Evolutionary conservation across 257 asterid genomes (phyloP).

Genomic region (Ligustrum vulgare): DNA sequence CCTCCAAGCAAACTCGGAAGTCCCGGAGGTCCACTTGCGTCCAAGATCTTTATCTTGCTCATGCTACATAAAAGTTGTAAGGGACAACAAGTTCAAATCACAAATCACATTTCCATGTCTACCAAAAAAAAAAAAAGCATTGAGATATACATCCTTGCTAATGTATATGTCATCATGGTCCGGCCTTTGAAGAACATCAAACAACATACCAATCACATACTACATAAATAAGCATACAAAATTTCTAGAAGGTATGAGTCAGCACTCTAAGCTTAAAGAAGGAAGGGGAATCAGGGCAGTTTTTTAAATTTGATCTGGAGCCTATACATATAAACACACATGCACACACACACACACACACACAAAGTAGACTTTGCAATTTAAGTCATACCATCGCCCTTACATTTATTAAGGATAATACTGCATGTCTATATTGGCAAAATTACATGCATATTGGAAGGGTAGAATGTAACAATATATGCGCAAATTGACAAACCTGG

Average conservation of each 20-base stretch:
- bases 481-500: not conserved
- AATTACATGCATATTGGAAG: not conserved
- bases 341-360: not conserved
- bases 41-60: slow-evolving; percentile 87
- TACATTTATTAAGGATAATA: not conserved
- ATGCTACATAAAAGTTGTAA: slow-evolving; percentile 53
- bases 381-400: not conserved
- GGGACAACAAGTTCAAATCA: slow-evolving; percentile 21
- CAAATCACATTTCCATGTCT: slow-evolving; percentile 17
- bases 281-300: not conserved
- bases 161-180: slow-evolving; percentile 1
- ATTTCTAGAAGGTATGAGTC: not conserved
- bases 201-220: not conserved
- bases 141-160: slow-evolving; percentile 11
- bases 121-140: not conserved
- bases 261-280: not conserved
- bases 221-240: not conserved
- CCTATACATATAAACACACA: not conserved
- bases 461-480: not conserved
- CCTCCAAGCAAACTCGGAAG: slow-evolving; percentile 84
- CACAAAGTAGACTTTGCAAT: not conserved
- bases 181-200: slow-evolving; percentile 19
- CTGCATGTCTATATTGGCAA: not conserved
- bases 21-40: slow-evolving; percentile 97
- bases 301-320: not conserved